phyloP scores from a whole-genome alignment of 192 early-diverging fungal genomes.

The Allomyces javanicus region DNA sequence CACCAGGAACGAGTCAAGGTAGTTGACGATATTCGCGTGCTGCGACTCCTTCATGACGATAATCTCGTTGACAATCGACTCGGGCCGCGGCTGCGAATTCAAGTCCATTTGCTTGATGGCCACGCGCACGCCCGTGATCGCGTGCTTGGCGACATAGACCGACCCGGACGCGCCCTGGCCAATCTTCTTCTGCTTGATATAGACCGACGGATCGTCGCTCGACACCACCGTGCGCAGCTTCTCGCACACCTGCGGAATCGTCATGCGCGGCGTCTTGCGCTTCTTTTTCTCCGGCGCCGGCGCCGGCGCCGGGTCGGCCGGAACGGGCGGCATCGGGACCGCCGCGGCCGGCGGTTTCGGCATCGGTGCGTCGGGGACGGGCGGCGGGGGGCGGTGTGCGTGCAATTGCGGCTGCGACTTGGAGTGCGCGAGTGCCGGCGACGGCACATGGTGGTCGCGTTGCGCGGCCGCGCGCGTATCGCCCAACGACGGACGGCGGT shows the following conservation, averaged over 20 bases:
- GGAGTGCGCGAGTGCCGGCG: neutral
- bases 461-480: no score
- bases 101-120: slow-evolving; percentile 93
- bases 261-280: slow-evolving; percentile 50
- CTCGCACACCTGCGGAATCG: slow-evolving; percentile 46
- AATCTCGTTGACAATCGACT: slow-evolving; percentile 82
- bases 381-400: neutral
- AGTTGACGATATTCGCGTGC: slow-evolving; percentile 96
- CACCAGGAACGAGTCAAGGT: slow-evolving; percentile 75
- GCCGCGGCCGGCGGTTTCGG: neutral
- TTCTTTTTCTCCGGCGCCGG: slow-evolving; percentile 7
- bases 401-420: neutral
- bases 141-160: slow-evolving; percentile 79
- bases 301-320: neutral
- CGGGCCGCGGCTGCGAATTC: slow-evolving; percentile 65
- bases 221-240: slow-evolving; percentile 51
- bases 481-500: no score
- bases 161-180: slow-evolving; percentile 96
- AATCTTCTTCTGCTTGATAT: slow-evolving; percentile 86
- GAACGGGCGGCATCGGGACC: neutral
- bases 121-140: slow-evolving; percentile 49
- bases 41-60: slow-evolving; percentile 80
- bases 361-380: neutral
- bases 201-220: slow-evolving; percentile 70
- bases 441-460: no score